Base-by-base conservation (phyloP, 192 early-diverging fungal species). In the Phlyctochytrium arcticum region DNA sequence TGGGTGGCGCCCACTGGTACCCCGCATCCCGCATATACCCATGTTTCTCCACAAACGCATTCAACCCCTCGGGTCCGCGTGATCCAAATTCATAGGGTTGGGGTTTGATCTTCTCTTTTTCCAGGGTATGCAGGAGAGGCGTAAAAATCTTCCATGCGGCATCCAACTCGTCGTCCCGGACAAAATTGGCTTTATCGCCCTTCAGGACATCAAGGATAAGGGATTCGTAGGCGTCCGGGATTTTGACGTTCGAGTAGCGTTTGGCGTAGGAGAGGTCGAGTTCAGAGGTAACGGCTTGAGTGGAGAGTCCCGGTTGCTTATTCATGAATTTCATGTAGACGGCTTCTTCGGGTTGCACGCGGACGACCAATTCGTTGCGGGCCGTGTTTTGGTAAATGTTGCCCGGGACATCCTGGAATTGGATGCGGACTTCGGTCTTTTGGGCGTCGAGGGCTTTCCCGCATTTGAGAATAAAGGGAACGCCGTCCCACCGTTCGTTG, bases 111-210 rank as follows among this genome's bases (percentile, higher is more conserved):
- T 80, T 76, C 33, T 71, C 66, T 9, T 55, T 44, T 60, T 95
- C 92, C 68, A 97, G 92, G 63, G 88, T 73, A 79, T 97, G 94
- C 54, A 98, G 76, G 32, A 97, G 76, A 6, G 96, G 96, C 0
- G 96, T 98, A 69, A 98, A 97, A 48, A 98, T 94, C 73, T 90
- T 89, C 96, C 96, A 98, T 3, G 96, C 94, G 59, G 88, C 91
- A 67, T 94, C 94, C 21, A 98, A 79, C 79, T 82, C 77, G 51
- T 80, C 77, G 59, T 79, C 75, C 37, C 80, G 73, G 32, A 96
- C 91, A 89, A 98, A 95, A 83, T 96, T 96, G 56, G 88, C 88
- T 68, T 97, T 92, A 65, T 96, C 96, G 34, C 92, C 92, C 39
- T 88, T 88, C 29, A 98, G 71, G 6, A 90, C 88, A 60, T 97